Evolutionary conservation across 2,329 filamentous ascomycete genomes (phyloP), one percentile per base, ranked within the genome.

Genomic region (Raffaelea albimanens): DNA sequence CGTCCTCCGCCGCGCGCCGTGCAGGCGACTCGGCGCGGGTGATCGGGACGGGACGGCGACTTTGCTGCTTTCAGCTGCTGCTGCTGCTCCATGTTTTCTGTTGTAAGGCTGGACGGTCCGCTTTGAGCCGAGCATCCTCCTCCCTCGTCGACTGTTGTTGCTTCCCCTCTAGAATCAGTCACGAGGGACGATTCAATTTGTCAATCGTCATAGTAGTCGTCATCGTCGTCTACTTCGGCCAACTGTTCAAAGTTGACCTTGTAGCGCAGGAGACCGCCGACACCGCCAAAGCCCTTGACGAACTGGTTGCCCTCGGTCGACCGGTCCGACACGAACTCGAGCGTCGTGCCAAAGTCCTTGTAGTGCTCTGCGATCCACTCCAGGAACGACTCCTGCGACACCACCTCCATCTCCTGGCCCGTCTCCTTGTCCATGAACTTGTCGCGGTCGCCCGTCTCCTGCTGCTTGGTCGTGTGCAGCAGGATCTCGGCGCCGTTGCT

Each of bases 191-290:
- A 29, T 75, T 87, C 80, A 80, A 82, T 80, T 78, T 83, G 85
- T 91, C 86, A 91, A 93, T 94, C 76, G 68, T 80, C 77, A 71
- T 91, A 88, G 75, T 95, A 96, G 70, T 91, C 91, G 66, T 97
- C 91, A 69, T 90, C 85, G 67, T 95, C 90, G 62, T 85, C 82
- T 62, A 85, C 77, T 67, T 97, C 93, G 68, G 85, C 85, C 68
- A 98, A 79, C 70, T 98, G 94, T 72, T 98, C 94, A 72, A 98
- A 98, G 76, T 98, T 98, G 76, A 98, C 88, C 76, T 96, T 96
- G 82, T 98, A 98, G 59, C 93, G 89, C 64, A 98, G 82, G 62
- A 98, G 84, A 55, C 91, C 91, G 57, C 93, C 93, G 59, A 98
- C 95, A 63, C 93, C 93, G 83, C 93, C 93, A 63, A 98, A 98